phyloP scores from a whole-genome alignment of 352 stramenopile species.

The Thraustochytrium sp. region DNA sequence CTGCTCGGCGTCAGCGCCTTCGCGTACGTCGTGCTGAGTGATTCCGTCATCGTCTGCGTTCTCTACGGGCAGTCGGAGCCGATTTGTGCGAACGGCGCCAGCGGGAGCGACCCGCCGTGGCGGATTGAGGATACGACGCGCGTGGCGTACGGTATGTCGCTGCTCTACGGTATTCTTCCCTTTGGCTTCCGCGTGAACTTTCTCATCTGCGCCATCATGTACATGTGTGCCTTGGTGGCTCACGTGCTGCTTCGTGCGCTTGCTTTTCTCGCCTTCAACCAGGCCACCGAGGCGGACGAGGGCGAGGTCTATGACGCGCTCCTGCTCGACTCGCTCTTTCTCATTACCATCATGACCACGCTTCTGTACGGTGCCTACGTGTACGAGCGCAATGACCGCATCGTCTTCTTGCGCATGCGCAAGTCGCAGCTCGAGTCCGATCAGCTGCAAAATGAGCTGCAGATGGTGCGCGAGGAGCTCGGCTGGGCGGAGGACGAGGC shows the following conservation, averaged over 20 bases:
- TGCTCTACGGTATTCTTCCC: conserved; percentile 23
- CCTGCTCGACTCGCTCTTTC: conserved; percentile 31
- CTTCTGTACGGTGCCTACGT: conserved; percentile 39
- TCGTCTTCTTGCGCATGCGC: conserved; percentile 31
- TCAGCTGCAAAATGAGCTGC: conserved; percentile 29
- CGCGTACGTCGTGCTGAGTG: conserved; percentile 39
- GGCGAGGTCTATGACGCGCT: background rate
- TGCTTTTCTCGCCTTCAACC: background rate
- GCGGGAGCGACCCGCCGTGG: background rate
- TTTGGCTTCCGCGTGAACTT: conserved; percentile 43
- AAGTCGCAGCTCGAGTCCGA: conserved; percentile 16
- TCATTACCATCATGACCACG: conserved; percentile 26
- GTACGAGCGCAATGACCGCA: conserved; percentile 44
- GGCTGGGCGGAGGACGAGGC: conserved; percentile 38
- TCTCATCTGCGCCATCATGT: conserved; percentile 17
- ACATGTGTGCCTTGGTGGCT: background rate
- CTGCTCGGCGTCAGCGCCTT: conserved; percentile 7
- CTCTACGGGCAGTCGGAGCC: background rate
- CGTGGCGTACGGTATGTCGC: conserved; percentile 39
- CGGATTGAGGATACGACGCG: conserved; percentile 26
- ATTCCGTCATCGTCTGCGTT: background rate
- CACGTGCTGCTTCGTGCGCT: conserved; percentile 8
- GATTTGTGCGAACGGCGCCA: background rate
- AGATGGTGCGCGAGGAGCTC: conserved; percentile 34
- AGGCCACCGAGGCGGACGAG: background rate